Evolutionary conservation across 768 basidiomycete genomes (phyloP), one percentile per base, ranked within the genome.

Genomic region (Tubosaeta brunneosetosa): DNA sequence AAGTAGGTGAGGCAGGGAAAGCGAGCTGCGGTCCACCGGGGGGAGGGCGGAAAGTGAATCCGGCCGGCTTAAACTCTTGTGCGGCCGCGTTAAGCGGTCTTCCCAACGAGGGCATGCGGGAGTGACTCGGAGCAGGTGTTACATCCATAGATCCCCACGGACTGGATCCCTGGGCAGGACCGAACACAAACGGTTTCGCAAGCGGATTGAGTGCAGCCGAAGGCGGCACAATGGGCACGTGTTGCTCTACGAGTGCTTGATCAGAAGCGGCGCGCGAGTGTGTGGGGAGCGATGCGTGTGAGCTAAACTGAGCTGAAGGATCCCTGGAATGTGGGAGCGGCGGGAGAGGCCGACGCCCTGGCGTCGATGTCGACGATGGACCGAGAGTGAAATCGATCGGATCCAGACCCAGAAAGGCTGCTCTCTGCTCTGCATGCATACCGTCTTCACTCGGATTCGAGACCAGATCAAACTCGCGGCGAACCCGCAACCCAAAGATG

Each of bases 371-470:
- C 11, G 80, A 78, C 2, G 73, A 71, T 6, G 77, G 74, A 2
- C 74, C 71, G 8, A 77, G 70, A 49, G 76, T 77, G 55, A 77
- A 80, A 25, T 76, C 70, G 51, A 72, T 56, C 4, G 70, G 68
- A 43, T 72, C 68, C 43, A 77, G 63, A 6, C 74, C 76, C 6
- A 79, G 67, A 59, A 79, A 82, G 27, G 77, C 59, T 14, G 75
- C 57, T 62, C 71, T 55, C 57, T 71, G 58, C 47, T 65, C 65
- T 4, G 65, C 62, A 10, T 55, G 65, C 57, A 65, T 63, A 17
- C 78, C 83, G 61, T 92, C 90, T 55, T 93, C 91, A 59, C 88
- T 91, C 1, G 91, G 91, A 67, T 93, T 93, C 32, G 91, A 92
- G 27, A 90, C 80, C 56, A 91, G 74, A 58, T 93, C 91, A 47